Conservation (phyloP, 495 filamentous ascomycete genomes). For the Annulohypoxylon stygium region DNA sequence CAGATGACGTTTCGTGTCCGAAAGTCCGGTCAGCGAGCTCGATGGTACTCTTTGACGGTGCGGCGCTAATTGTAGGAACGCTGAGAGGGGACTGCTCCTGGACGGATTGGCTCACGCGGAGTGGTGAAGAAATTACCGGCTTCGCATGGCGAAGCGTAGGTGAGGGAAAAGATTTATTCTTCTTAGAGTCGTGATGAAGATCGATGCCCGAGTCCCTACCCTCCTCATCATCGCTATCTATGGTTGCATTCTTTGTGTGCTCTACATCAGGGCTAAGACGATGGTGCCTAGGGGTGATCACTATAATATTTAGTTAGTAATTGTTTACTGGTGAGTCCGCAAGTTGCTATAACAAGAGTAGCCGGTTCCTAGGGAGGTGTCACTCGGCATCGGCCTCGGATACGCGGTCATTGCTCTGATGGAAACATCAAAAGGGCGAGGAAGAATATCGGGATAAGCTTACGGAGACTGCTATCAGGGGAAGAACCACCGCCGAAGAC, state of each 20-base stretch:
- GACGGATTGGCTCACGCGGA: conserved; percentile 31
- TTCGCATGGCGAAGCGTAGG: conserved; percentile 32
- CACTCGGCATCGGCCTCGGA: neutral
- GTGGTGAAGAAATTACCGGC: conserved; percentile 27
- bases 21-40: neutral
- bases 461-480: conserved; percentile 53
- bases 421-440: neutral
- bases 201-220: conserved; percentile 17
- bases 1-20: neutral
- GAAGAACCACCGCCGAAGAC: conserved; percentile 54
- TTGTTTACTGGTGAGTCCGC: neutral
- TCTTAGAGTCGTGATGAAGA: conserved; percentile 14
- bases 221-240: conserved; percentile 41
- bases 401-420: conserved; percentile 3
- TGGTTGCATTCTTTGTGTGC: conserved; percentile 17
- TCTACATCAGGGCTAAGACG: conserved; percentile 27
- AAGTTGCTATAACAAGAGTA: neutral
- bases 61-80: neutral
- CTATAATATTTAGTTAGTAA: conserved; percentile 28
- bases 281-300: conserved; percentile 46
- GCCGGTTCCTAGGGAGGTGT: neutral
- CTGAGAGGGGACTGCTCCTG: conserved; percentile 11
- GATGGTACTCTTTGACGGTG: neutral
- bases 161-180: conserved; percentile 10
- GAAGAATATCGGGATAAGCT: conserved; percentile 22